Evolutionary conservation across 805 yeast species (phyloP), one percentile per base, ranked within the genome.

Genomic region (Starmerella bombicola): DNA sequence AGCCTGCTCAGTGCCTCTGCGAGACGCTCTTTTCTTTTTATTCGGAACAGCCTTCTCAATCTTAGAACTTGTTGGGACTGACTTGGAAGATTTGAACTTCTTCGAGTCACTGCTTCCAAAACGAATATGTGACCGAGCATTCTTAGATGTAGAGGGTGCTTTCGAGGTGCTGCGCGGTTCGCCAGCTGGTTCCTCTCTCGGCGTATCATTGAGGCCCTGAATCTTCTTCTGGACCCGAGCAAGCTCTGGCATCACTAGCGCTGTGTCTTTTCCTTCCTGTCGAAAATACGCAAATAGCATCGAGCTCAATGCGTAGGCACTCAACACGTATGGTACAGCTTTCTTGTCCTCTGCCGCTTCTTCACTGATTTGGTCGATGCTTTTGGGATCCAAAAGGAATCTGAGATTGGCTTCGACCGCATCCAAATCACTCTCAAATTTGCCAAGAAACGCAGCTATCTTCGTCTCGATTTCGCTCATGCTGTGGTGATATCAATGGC

Each of bases 201-300:
- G n/a, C n/a, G n/a, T n/a, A n/a, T n/a, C 22, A 9, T 20, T 33
- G 7, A 41, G 28, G 22, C 26, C 4, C 28, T 44, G 42, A 28
- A 42, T 36, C 30, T 32, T 35, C 19, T 62, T 62, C 76, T 77
- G 74, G 17, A 84, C 70, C 15, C 53, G 43, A 10, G 32, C 46
- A 10, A 52, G 49, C 36, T 51, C 50, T 10, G 51, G 57, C 2
- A 78, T 76, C 49, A 79, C 83, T 5, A 60, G 56, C 9, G 66
- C 67, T 1, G 78, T 70, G 42, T 76, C 72, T 13, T 66, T 57
- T 1, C 88, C 88, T 13, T 60, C 60, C 0, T 75, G 54, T 48
- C 79, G 76, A 42, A 79, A 56, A 51, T 75, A 72, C 4, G 79
- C 69, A 57, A 71, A 78, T 41, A 74, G 61, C 17, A 75, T 53